Conservation (phyloP, 495 filamentous ascomycete genomes). For the Wilcoxina mikolae region DNA sequence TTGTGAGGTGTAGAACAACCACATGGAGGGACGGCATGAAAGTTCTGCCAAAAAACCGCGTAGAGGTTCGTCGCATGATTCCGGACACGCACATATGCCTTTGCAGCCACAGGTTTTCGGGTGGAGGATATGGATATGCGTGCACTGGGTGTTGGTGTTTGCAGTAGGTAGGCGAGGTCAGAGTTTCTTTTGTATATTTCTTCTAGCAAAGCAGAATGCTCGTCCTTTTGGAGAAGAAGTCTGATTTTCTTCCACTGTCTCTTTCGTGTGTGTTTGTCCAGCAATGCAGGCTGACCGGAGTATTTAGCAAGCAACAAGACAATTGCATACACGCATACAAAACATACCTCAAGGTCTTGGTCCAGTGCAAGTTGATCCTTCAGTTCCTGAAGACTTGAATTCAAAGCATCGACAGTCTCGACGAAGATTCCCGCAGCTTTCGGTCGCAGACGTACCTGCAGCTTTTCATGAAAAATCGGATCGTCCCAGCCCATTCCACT, state of each 20-base stretch:
- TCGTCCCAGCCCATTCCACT: constrained; percentile 19
- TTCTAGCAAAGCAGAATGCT: constrained; percentile 15
- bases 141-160: too few relatives aligned
- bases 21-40: constrained; percentile 13
- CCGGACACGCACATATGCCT: constrained; percentile 18
- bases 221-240: background rate
- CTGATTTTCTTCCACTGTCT: too few relatives aligned
- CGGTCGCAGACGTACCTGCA: constrained; percentile 20
- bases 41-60: constrained; percentile 12
- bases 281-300: too few relatives aligned
- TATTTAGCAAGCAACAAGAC: too few relatives aligned
- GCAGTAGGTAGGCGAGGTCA: too few relatives aligned
- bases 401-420: constrained; percentile 11
- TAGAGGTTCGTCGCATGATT: constrained; percentile 20
- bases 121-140: background rate
- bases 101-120: constrained; percentile 1
- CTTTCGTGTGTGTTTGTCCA: too few relatives aligned
- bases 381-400: constrained; percentile 10
- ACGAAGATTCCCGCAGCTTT: constrained; percentile 8
- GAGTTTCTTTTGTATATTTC: constrained; percentile 5
- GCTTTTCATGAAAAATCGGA: constrained; percentile 10
- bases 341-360: too few relatives aligned
- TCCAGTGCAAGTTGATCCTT: constrained; percentile 22
- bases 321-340: too few relatives aligned
- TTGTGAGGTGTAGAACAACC: constrained; percentile 18